phyloP scores from a whole-genome alignment of 192 early-diverging fungal species.

The Coemansia sp. region DNA sequence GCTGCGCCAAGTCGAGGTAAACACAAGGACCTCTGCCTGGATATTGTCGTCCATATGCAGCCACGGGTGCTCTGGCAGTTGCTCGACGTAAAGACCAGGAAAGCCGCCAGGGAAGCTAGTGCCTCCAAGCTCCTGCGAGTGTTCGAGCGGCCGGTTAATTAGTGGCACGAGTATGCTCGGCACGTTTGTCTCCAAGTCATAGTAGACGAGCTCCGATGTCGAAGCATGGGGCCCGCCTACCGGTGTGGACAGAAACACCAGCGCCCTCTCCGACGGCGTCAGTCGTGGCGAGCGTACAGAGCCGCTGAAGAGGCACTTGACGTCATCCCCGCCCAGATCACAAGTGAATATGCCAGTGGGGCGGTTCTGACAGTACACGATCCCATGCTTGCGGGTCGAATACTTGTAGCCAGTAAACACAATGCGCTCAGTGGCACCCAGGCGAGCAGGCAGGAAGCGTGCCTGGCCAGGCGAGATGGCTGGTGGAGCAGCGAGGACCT shows the following conservation, averaged over 20 bases:
- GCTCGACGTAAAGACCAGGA: constrained; percentile 70
- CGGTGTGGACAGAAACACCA: constrained; percentile 67
- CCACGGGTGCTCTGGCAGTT: constrained; percentile 53
- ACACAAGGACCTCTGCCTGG: constrained; percentile 22
- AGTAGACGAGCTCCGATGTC: constrained; percentile 57
- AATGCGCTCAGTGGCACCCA: constrained; percentile 32
- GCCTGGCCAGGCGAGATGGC: constrained; percentile 55
- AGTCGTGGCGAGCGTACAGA: constrained; percentile 68
- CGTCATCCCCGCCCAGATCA: constrained; percentile 34
- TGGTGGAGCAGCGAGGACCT: constrained; percentile 17
- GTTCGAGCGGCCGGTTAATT: constrained; percentile 12
- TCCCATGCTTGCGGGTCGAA: constrained; percentile 61
- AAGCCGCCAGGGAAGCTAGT: constrained; percentile 57
- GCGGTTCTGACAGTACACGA: constrained; percentile 73
- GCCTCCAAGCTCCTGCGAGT: constrained; percentile 14
- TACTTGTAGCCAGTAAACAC: constrained; percentile 71
- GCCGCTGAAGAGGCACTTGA: constrained; percentile 33
- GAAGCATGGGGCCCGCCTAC: constrained; percentile 72
- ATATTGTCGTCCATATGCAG: not conserved
- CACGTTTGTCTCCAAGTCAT: constrained; percentile 23
- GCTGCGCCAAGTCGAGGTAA: constrained; percentile 49
- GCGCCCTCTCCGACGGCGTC: constrained; percentile 49
- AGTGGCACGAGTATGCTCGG: constrained; percentile 27
- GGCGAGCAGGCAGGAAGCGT: constrained; percentile 52
- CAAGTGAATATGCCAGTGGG: constrained; percentile 60